Percentiles rank a stretch among this genome's conserved stretches.
These are phyloP conservation scores for Pyrenophora graminea DNA, from an alignment of 2,329 filamentous ascomycete genomes.

Conservation along the genomic window DNA sequence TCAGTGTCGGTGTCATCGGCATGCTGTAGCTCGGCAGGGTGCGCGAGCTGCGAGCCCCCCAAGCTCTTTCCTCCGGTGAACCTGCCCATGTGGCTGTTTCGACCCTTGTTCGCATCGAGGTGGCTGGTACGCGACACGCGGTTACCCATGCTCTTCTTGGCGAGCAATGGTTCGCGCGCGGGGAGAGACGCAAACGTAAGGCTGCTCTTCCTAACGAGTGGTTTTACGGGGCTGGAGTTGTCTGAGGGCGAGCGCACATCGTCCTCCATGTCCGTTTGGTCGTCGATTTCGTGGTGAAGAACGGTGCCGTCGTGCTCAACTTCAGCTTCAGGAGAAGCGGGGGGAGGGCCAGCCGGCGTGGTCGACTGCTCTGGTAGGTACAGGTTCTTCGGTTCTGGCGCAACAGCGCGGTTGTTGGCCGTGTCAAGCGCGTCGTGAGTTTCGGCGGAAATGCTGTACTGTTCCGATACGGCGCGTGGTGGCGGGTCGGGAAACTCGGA, in stretches of 20 bases:
- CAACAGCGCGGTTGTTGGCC: conserved; percentile 24
- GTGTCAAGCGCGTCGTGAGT: conserved; percentile 40
- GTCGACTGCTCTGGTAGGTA: conserved; percentile 25
- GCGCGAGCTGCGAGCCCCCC: conserved; percentile 51
- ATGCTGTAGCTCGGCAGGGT: conserved; percentile 41
- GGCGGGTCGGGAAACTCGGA: conserved; percentile 29
- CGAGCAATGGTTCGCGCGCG: conserved; percentile 81
- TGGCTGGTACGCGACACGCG: conserved; percentile 78
- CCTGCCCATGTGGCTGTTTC: conserved; percentile 74
- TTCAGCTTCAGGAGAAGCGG: conserved; percentile 25
- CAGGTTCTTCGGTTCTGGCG: conserved; percentile 31
- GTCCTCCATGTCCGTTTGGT: conserved; percentile 54
- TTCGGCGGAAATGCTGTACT: conserved; percentile 40
- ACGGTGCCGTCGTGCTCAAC: conserved; percentile 34
- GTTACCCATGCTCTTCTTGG: conserved; percentile 79
- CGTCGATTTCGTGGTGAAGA: conserved; percentile 40
- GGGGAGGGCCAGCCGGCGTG: conserved; percentile 27
- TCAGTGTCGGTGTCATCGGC: conserved; percentile 61
- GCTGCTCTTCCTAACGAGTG: conserved; percentile 87
- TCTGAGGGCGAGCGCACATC: conserved; percentile 67
- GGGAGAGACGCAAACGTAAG: conserved; percentile 92
- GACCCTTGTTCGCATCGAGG: conserved; percentile 64
- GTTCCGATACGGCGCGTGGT: conserved; percentile 31
- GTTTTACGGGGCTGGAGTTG: conserved; percentile 73
- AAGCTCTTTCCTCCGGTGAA: conserved; percentile 72